Conservation (phyloP, 2,329 filamentous ascomycete genomes). For the Epichloe sp. region DNA sequence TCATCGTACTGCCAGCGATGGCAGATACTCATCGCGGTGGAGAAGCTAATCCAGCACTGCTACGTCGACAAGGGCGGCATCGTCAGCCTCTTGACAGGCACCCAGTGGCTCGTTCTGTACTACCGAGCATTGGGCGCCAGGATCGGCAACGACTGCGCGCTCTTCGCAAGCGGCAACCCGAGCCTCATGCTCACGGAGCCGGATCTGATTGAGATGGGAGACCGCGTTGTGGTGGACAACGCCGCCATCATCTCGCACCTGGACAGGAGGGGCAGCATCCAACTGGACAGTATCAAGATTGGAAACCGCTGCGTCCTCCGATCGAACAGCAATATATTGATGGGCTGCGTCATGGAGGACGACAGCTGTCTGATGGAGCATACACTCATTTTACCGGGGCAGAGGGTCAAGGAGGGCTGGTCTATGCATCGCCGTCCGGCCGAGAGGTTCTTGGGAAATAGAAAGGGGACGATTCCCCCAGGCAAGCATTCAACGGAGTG, state of each 20-base stretch:
- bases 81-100: conserved; percentile 38
- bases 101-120: conserved; percentile 37
- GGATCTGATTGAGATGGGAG: conserved; percentile 39
- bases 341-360: conserved; percentile 35
- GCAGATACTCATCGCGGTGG: conserved; percentile 39
- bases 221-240: conserved; percentile 40
- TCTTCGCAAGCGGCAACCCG: conserved; percentile 40
- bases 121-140: conserved; percentile 38
- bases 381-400: conserved; percentile 42
- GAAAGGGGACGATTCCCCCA: neutral
- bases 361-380: conserved; percentile 39
- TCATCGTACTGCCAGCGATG: conserved; percentile 44
- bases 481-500: neutral
- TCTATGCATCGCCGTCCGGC: conserved; percentile 43
- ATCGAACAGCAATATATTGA: conserved; percentile 36
- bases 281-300: conserved; percentile 36
- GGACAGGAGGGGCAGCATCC: conserved; percentile 42
- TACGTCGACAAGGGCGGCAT: conserved; percentile 34
- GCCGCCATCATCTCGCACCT: conserved; percentile 42
- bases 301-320: conserved; percentile 40
- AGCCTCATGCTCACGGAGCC: conserved; percentile 44
- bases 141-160: conserved; percentile 40
- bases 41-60: conserved; percentile 35
- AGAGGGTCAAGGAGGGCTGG: conserved; percentile 33
- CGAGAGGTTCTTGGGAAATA: conserved; percentile 10